Base-by-base conservation (phyloP, 2,329 filamentous ascomycete species). In the Ceratocystis alfenasii region DNA sequence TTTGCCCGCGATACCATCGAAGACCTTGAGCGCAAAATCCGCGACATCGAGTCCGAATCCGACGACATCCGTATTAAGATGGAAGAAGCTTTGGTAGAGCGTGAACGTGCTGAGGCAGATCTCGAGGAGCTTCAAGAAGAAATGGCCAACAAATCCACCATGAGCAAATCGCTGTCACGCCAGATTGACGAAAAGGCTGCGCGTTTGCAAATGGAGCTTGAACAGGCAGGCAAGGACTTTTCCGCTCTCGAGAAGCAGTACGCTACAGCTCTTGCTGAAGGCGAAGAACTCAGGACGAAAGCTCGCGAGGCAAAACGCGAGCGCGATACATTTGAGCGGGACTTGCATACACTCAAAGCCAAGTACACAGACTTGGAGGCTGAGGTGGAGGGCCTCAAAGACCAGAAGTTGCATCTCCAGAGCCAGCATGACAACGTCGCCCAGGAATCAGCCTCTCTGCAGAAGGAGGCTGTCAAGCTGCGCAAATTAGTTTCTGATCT, bases 71-170 rank as follows among this genome's bases (percentile, higher is more conserved):
- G 80, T 69, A 78, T 81, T 12, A 81, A 80, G 69, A 74, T 82
- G 20, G 76, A 83, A 46, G 78, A 82, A 63, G 83, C 84, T 0
- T 68, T 79, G 6, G 72, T 76, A 1, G 79, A 85, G 66, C 83
- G 82, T 69, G 77, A 83, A 25, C 79, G 80, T 36, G 84, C 84
- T 1, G 81, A 85, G 70, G 76, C 75, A 5, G 80, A 87, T 67
- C 76, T 87, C 17, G 80, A 85, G 70, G 84, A 87, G 71, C 78
- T 91, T 28, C 87, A 89, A 68, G 87, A 89, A 65, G 88, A 91
- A 71, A 84, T 91, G 81, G 82, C 87, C 25, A 87, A 92, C 75
- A 91, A 90, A 70, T 92, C 88, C 0, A 81, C 90, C 46, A 84
- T 84, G 64, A 88, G 87, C 12, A 90, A 88, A 72, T 87, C 87